Conservation (phyloP, 768 basidiomycete species). For the Termitomyces sp. region DNA sequence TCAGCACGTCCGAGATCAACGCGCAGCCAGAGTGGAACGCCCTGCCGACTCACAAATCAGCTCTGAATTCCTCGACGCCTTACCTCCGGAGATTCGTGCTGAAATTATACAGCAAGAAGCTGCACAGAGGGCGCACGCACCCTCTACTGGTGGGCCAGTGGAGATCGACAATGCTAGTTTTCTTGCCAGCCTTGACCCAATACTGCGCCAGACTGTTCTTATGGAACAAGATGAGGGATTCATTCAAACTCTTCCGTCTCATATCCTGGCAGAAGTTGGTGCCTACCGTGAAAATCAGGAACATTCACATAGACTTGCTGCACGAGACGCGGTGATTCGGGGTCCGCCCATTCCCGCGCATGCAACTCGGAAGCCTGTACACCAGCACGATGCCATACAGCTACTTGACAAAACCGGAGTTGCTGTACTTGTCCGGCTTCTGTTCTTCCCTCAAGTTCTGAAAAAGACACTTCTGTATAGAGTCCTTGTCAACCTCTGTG, state of each 20-base stretch:
- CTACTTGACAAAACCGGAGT: constrained; percentile 89
- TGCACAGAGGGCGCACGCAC: constrained; percentile 68
- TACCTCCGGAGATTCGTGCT: constrained; percentile 94
- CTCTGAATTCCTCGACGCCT: constrained; percentile 90
- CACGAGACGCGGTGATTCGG: constrained; percentile 27
- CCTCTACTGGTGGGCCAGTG: constrained; percentile 47
- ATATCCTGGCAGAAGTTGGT: constrained; percentile 83
- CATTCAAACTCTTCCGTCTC: constrained; percentile 74
- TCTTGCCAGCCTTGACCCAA: constrained; percentile 88
- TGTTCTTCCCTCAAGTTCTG: constrained; percentile 94
- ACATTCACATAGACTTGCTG: constrained; percentile 26
- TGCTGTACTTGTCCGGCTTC: constrained; percentile 82
- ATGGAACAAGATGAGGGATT: constrained; percentile 87
- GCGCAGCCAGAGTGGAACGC: constrained; percentile 69
- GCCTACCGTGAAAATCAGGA: constrained; percentile 58
- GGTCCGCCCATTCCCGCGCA: constrained; percentile 23
- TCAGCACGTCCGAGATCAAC: constrained; percentile 93
- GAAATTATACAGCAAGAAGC: constrained; percentile 97
- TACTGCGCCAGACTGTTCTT: constrained; percentile 85
- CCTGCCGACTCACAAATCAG: constrained; percentile 88
- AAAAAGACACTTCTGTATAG: constrained; percentile 84
- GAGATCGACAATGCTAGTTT: constrained; percentile 90
- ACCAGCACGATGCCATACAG: constrained; percentile 84
- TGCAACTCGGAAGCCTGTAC: constrained; percentile 45
- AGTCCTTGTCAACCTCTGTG: constrained; percentile 92